Percentiles rank a stretch among this genome's conserved stretches.
Conservation (phyloP, 768 basidiomycete genomes). For the Russula griseocarnosa region DNA sequence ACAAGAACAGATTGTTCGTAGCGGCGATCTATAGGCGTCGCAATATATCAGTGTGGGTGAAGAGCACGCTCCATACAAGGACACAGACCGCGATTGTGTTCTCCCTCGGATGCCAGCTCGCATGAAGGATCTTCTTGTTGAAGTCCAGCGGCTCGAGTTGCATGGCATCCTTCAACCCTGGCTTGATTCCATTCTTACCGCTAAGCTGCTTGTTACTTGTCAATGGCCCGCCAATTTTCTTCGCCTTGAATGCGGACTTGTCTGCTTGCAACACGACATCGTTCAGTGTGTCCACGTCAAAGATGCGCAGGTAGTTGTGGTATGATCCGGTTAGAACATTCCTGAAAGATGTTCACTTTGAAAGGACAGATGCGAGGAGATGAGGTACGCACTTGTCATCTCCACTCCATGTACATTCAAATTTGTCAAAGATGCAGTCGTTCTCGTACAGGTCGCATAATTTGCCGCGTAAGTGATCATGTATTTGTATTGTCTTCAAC, state of each 20-base stretch:
- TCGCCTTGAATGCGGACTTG: slow-evolving; percentile 98
- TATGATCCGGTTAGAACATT: slow-evolving; percentile 99
- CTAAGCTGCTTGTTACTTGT: slow-evolving; percentile 58
- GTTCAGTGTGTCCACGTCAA: slow-evolving; percentile 77
- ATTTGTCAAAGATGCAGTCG: slow-evolving; percentile 99
- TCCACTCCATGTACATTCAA: slow-evolving; percentile 97
- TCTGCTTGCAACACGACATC: slow-evolving; percentile 97
- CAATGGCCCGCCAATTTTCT: slow-evolving; percentile 90
- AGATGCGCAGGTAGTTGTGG: slow-evolving; percentile 99
- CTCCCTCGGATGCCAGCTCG: slow-evolving; percentile 97
- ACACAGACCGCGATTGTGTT: slow-evolving; percentile 90
- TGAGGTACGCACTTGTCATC: slow-evolving; percentile 82
- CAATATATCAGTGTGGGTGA: not conserved
- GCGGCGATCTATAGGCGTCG: slow-evolving; percentile 73
- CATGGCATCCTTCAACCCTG: slow-evolving; percentile 81
- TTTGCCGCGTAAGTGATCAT: slow-evolving; percentile 95
- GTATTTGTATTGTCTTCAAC: slow-evolving; percentile 96
- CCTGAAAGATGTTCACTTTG: slow-evolving; percentile 42
- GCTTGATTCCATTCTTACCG: slow-evolving; percentile 72
- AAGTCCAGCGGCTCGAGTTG: slow-evolving; percentile 84
- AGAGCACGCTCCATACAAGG: not conserved
- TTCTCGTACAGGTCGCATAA: slow-evolving; percentile 99
- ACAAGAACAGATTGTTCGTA: slow-evolving; percentile 92
- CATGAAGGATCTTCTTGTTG: slow-evolving; percentile 95
- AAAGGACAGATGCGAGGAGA: not conserved